Percentiles rank a stretch among this genome's conserved stretches.
These are phyloP conservation scores for Boletus reticulatus DNA, from an alignment of 768 basidiomycete species.

Conservation along the genomic window DNA sequence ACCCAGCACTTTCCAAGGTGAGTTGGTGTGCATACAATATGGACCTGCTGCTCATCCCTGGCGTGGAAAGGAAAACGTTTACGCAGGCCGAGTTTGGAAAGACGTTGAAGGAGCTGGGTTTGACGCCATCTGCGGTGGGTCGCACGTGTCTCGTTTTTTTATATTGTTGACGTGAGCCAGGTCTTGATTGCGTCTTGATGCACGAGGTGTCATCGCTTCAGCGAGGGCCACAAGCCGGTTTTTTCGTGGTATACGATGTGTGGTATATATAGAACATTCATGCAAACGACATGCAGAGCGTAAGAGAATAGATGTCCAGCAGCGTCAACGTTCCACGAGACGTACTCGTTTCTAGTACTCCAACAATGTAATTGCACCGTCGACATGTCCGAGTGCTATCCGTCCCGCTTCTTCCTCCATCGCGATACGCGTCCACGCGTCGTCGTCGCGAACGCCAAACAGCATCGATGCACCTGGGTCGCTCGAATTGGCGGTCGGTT, in stretches of 20 bases:
- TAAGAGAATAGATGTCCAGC: no score
- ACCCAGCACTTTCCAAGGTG: constrained; percentile 86
- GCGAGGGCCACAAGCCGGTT: no score
- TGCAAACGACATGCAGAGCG: no score
- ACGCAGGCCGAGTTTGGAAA: constrained; percentile 69
- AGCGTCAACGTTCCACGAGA: no score
- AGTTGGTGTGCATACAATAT: constrained; percentile 11
- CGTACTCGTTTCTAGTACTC: constrained; percentile 37
- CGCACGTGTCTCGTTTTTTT: not conserved
- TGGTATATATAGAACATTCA: no score
- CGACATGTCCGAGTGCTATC: constrained; percentile 33
- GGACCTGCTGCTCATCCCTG: not conserved
- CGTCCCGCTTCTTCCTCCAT: constrained; percentile 38
- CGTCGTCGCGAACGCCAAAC: constrained; percentile 45
- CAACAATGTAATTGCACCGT: constrained; percentile 50
- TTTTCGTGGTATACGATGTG: not conserved
- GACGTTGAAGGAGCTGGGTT: constrained; percentile 76
- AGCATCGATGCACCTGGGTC: constrained; percentile 30
- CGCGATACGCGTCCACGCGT: constrained; percentile 47
- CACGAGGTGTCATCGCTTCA: not conserved
- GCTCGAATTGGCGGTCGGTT: not conserved
- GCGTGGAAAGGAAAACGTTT: constrained; percentile 59
- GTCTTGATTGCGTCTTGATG: constrained; percentile 50
- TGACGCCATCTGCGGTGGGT: constrained; percentile 81
- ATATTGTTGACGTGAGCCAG: constrained; percentile 26